Conservation (phyloP, 768 basidiomycete species). For the Chalciporus pseudorubinellus region DNA sequence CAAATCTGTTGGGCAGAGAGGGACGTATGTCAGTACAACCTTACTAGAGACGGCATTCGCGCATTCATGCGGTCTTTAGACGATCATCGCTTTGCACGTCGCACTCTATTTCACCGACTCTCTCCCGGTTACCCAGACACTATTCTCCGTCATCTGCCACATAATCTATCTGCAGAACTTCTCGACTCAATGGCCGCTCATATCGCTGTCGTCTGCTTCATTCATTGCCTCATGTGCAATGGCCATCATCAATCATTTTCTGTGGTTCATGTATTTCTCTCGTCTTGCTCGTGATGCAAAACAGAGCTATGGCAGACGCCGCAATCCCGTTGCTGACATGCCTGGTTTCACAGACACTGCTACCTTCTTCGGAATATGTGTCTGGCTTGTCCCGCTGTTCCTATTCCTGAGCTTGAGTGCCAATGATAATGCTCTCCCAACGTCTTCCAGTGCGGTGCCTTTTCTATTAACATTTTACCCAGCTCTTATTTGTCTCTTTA, state of each 20-base stretch:
- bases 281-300: conserved; percentile 62
- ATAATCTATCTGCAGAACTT: conserved; percentile 92
- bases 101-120: conserved; percentile 77
- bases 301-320: conserved; percentile 47
- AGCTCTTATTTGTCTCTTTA: conserved; percentile 1
- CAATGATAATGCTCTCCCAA: conserved; percentile 93
- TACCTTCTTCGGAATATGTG: conserved; percentile 80
- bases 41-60: not conserved
- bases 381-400: conserved; percentile 91
- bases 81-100: conserved; percentile 73
- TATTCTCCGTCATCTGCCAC: conserved; percentile 84
- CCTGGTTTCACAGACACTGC: conserved; percentile 72
- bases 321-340: conserved; percentile 30
- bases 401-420: conserved; percentile 94
- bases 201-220: conserved; percentile 79
- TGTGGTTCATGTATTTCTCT: conserved; percentile 97
- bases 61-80: conserved; percentile 42
- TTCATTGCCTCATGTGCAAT: conserved; percentile 85
- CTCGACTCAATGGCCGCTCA: conserved; percentile 85
- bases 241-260: conserved; percentile 88
- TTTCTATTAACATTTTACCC: not conserved
- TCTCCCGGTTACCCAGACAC: conserved; percentile 70
- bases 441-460: conserved; percentile 55
- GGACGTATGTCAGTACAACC: conserved; percentile 74
- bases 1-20: conserved; percentile 77